phyloP scores from a whole-genome alignment of 768 basidiomycete genomes.

The Lactarius hatsudake region DNA sequence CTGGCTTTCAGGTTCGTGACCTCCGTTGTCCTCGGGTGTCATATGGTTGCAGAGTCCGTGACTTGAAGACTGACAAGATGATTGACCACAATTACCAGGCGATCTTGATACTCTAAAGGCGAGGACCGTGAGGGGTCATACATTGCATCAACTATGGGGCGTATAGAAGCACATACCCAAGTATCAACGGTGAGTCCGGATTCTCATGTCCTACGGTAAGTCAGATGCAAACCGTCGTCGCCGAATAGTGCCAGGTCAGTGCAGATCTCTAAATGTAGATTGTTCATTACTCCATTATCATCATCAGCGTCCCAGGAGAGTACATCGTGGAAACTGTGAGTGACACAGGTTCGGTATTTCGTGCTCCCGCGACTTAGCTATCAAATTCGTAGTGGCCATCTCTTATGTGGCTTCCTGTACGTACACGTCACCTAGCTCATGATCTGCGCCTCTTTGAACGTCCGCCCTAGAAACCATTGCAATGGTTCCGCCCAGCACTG shows the following conservation, averaged over 20 bases:
- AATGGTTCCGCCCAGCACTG: conserved; percentile 21
- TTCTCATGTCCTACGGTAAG: neutral
- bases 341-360: neutral
- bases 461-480: conserved; percentile 6
- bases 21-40: conserved; percentile 12
- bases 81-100: conserved; percentile 6
- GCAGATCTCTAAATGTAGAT: neutral
- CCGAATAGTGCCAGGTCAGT: conserved; percentile 2
- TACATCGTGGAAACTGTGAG: conserved; percentile 13
- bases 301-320: conserved; percentile 5
- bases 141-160: too few species aligned
- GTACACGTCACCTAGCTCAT: neutral
- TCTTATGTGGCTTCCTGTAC: conserved; percentile 20
- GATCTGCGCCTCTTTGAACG: neutral
- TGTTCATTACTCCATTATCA: neutral
- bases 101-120: too few species aligned
- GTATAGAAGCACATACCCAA: too few species aligned
- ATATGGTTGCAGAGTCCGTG: conserved; percentile 14
- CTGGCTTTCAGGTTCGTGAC: conserved; percentile 13
- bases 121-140: too few species aligned
- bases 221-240: neutral
- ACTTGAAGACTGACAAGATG: conserved; percentile 12
- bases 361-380: neutral
- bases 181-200: neutral
- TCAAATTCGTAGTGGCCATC: conserved; percentile 1